phyloP scores from a whole-genome alignment of 1,139 yeast genomes.

The Yamadazyma kanchanaburiensis region DNA sequence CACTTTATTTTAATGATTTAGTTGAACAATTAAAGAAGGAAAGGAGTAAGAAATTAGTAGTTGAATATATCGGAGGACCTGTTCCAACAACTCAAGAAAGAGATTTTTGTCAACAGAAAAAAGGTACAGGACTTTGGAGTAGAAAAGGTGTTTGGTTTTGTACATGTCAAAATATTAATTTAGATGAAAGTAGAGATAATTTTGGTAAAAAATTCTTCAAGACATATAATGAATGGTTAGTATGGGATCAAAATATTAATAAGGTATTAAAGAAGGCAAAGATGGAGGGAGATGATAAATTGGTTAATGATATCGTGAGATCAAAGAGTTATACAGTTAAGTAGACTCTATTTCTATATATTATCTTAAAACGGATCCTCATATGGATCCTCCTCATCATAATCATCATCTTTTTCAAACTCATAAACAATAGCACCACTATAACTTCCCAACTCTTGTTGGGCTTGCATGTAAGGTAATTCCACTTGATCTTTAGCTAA shows the following conservation, averaged over 20 bases:
- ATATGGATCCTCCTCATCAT: slow-evolving; percentile 95
- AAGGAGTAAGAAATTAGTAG: slow-evolving; percentile 10
- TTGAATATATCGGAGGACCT: slow-evolving; percentile 23
- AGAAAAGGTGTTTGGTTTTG: slow-evolving; percentile 34
- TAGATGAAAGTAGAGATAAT: slow-evolving; percentile 7
- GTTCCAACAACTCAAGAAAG: slow-evolving; percentile 34
- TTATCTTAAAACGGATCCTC: slow-evolving; percentile 77
- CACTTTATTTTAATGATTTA: slow-evolving; percentile 23
- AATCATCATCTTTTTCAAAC: slow-evolving; percentile 81
- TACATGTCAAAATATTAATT: slow-evolving; percentile 11
- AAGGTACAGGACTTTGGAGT: slow-evolving; percentile 28
- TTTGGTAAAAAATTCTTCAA: slow-evolving; percentile 15
- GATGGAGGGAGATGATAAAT: slow-evolving; percentile 6
- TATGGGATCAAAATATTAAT: slow-evolving; percentile 16
- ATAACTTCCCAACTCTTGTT: slow-evolving; percentile 63
- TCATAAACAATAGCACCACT: slow-evolving; percentile 93
- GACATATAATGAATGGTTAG: slow-evolving; percentile 16
- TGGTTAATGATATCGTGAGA: slow-evolving; percentile 2
- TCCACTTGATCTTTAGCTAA: slow-evolving; percentile 81
- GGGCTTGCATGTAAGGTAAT: slow-evolving; percentile 87
- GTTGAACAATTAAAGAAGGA: slow-evolving; percentile 11
- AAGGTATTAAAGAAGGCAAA: slow-evolving; percentile 9
- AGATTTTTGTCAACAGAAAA: slow-evolving; percentile 18
- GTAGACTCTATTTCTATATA: not conserved
- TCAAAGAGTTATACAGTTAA: slow-evolving; percentile 2